Conservation (phyloP, 306 rosid species). For the Rosa rugosa region DNA sequence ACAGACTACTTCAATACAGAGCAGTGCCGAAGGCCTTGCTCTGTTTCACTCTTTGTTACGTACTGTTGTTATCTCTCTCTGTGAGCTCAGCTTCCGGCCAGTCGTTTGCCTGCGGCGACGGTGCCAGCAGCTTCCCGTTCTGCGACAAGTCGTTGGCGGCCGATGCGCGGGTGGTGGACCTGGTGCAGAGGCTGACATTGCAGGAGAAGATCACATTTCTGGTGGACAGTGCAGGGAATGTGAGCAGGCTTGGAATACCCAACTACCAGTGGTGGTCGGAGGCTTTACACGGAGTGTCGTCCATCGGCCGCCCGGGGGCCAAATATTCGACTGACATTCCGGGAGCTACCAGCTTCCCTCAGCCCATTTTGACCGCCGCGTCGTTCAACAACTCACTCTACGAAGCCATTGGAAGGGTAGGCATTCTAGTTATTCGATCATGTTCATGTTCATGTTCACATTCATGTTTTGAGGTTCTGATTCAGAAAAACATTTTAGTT, state of each 20-base stretch:
- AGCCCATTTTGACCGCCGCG: constrained; percentile 86
- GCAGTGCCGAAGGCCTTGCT: constrained; percentile 21
- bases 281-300: constrained; percentile 90
- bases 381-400: constrained; percentile 82
- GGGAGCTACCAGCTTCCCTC: constrained; percentile 91
- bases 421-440: not conserved
- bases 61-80: not conserved
- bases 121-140: constrained; percentile 47
- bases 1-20: constrained; percentile 21
- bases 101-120: constrained; percentile 63
- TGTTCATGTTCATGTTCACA: not conserved
- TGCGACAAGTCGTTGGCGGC: constrained; percentile 54
- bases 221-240: constrained; percentile 50
- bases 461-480: not conserved
- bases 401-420: constrained; percentile 85
- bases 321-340: constrained; percentile 61
- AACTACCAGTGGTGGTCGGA: constrained; percentile 96
- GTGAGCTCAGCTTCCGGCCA: constrained; percentile 41
- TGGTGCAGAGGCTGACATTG: constrained; percentile 77
- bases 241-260: constrained; percentile 82
- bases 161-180: constrained; percentile 54
- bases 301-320: constrained; percentile 70
- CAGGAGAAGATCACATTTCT: constrained; percentile 70
- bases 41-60: constrained; percentile 30
- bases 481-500: not conserved